phyloP scores from a whole-genome alignment of 139 green algal genomes.

The Trebouxia sp. region DNA sequence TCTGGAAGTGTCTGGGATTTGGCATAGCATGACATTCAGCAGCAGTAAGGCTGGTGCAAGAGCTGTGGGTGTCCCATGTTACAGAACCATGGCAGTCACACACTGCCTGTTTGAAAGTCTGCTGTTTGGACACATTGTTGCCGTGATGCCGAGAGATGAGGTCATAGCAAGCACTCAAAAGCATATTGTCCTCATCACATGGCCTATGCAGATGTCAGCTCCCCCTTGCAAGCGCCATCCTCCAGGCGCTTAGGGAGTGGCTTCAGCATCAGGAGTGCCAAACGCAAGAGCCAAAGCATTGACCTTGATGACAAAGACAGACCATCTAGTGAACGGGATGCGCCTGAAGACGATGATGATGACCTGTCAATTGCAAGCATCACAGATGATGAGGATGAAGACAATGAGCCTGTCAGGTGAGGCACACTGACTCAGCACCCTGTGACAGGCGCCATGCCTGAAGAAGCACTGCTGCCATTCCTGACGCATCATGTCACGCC shows the following conservation, averaged over 20 bases:
- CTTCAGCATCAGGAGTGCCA: not conserved
- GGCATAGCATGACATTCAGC: not conserved
- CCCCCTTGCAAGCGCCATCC: too few species aligned
- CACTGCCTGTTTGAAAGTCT: too few species aligned
- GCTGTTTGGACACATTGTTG: too few species aligned
- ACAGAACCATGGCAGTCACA: too few species aligned
- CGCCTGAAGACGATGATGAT: not conserved
- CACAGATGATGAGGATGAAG: conserved; percentile 27
- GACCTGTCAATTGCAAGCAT: not conserved
- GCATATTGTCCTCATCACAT: too few species aligned
- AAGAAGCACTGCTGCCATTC: too few species aligned
- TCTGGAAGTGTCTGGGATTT: not conserved
- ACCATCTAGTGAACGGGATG: not conserved
- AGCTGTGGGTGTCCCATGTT: too few species aligned
- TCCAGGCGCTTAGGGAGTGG: not conserved
- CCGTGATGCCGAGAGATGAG: too few species aligned
- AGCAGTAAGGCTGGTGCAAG: too few species aligned
- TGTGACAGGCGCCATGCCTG: not conserved
- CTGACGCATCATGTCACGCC: too few species aligned
- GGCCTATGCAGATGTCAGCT: conserved; percentile 4
- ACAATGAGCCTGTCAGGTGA: not conserved
- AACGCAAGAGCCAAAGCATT: too few species aligned
- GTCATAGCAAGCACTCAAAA: too few species aligned
- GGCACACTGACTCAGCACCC: not conserved
- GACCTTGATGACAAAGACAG: not conserved